Evolutionary conservation across 2,329 filamentous ascomycete genomes (phyloP).

Genomic region (Anthostomella pinea): DNA sequence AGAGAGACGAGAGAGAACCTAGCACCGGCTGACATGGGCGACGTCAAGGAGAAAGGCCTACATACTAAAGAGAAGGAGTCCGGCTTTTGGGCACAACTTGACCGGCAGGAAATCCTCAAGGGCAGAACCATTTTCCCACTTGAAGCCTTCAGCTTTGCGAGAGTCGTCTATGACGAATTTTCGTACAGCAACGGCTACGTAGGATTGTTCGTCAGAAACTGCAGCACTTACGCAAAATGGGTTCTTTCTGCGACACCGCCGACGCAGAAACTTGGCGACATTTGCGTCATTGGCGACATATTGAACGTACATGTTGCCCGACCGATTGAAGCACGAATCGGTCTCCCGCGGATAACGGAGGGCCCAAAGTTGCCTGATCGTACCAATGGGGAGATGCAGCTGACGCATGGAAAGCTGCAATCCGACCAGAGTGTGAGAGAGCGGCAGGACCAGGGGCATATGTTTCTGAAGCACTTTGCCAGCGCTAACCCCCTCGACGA

Average conservation of each 20-base stretch:
- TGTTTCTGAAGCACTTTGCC: constrained; percentile 32
- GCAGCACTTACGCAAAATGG: constrained; percentile 38
- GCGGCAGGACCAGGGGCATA: constrained; percentile 33
- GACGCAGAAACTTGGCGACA: constrained; percentile 32
- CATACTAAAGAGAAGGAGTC: no score
- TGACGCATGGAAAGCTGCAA: constrained; percentile 32
- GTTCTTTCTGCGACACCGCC: constrained; percentile 43
- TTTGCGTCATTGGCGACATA: constrained; percentile 34
- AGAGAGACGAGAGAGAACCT: no score
- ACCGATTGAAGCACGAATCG: constrained; percentile 26
- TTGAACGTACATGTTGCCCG: constrained; percentile 40
- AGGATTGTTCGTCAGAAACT: constrained; percentile 33
- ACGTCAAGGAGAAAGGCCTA: no score
- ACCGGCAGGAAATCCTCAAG: constrained; percentile 6
- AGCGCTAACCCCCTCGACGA: constrained; percentile 31
- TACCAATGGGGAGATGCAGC: constrained; percentile 33
- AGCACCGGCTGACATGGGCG: no score
- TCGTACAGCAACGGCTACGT: constrained; percentile 36
- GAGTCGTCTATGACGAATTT: constrained; percentile 43
- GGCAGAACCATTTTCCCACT: constrained; percentile 24
- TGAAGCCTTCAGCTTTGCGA: constrained; percentile 37
- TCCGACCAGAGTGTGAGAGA: constrained; percentile 34
- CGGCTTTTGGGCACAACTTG: no score
- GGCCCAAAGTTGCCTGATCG: constrained; percentile 30
- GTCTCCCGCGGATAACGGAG: constrained; percentile 35